phyloP scores from a whole-genome alignment of 1,284 basidiomycete genomes.

The Pholiota adiposa region DNA sequence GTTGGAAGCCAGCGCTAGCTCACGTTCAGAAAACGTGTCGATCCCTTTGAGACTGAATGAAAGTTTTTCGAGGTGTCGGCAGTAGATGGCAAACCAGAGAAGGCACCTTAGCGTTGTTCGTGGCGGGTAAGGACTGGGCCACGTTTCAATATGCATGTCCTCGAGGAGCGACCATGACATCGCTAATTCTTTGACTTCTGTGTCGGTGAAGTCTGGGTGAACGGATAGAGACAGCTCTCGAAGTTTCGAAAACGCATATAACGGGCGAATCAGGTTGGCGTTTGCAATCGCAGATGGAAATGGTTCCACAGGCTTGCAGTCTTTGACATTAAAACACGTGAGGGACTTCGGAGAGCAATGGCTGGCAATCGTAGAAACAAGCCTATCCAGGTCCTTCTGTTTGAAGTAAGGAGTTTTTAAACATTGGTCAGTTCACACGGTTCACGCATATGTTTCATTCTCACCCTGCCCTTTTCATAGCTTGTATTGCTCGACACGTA shows the following conservation, averaged over 20 bases:
- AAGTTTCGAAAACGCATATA: conserved; percentile 10
- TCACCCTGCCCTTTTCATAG: no score
- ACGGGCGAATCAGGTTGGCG: neutral
- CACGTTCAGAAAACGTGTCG: neutral
- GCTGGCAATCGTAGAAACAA: no score
- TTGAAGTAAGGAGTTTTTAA: no score
- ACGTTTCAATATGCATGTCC: neutral
- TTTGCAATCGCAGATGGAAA: no score
- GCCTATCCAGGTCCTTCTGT: no score
- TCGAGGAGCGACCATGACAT: conserved; percentile 17
- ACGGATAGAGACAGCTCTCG: conserved; percentile 2
- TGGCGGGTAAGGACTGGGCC: neutral
- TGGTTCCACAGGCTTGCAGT: no score
- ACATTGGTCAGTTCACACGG: no score
- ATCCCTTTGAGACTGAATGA: conserved; percentile 7
- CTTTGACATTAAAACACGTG: no score
- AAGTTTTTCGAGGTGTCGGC: conserved; percentile 8
- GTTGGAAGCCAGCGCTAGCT: conserved; percentile 3
- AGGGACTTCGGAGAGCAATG: no score
- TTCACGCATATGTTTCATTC: no score
- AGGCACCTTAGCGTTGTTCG: conserved; percentile 12
- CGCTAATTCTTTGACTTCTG: conserved; percentile 14
- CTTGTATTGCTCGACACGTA: no score
- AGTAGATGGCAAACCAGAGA: conserved; percentile 12
- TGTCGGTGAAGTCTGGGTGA: conserved; percentile 15